Conservation (phyloP, 352 stramenopile genomes). For the Globisporangium orthogonon region DNA sequence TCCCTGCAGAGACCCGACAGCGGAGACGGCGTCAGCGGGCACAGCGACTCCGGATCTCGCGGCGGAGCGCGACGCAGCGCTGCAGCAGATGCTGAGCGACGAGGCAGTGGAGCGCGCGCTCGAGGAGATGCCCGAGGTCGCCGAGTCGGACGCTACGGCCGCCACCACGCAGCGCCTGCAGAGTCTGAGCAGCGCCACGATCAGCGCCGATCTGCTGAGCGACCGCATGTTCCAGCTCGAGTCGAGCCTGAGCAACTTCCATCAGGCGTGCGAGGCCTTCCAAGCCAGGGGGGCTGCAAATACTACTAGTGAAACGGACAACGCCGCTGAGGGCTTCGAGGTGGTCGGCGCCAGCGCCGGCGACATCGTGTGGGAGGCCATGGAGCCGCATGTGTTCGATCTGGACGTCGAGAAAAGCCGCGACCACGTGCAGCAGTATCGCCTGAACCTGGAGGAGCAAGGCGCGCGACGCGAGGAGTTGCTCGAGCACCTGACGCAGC, state of each 20-base stretch:
- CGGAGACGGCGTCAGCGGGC: constrained; percentile 14
- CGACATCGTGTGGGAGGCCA: constrained; percentile 57
- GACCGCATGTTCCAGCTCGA: constrained; percentile 87
- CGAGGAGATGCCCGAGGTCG: constrained; percentile 59
- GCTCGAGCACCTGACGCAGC: constrained; percentile 33
- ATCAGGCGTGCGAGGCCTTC: constrained; percentile 50
- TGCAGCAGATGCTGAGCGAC: constrained; percentile 30
- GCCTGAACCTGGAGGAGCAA: constrained; percentile 60
- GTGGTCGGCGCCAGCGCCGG: constrained; percentile 21
- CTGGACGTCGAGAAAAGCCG: constrained; percentile 63
- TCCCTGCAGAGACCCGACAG: constrained; percentile 20
- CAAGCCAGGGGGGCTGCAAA: constrained; percentile 10
- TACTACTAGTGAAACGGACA: too few relatives aligned
- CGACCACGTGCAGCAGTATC: constrained; percentile 77
- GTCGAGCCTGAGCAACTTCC: constrained; percentile 69
- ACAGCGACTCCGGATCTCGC: constrained; percentile 16
- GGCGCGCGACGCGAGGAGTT: constrained; percentile 54
- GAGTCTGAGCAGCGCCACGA: constrained; percentile 71
- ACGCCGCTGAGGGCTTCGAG: constrained; percentile 6
- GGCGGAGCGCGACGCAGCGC: constrained; percentile 24
- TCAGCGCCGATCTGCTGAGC: constrained; percentile 80
- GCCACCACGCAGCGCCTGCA: constrained; percentile 44
- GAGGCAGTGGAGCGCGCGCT: constrained; percentile 38
- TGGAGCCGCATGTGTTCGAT: constrained; percentile 79
- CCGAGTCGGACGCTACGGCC: constrained; percentile 43